Evolutionary conservation across 75 land plant genomes (phyloP).

Genomic region (Sequoia sempervirens): DNA sequence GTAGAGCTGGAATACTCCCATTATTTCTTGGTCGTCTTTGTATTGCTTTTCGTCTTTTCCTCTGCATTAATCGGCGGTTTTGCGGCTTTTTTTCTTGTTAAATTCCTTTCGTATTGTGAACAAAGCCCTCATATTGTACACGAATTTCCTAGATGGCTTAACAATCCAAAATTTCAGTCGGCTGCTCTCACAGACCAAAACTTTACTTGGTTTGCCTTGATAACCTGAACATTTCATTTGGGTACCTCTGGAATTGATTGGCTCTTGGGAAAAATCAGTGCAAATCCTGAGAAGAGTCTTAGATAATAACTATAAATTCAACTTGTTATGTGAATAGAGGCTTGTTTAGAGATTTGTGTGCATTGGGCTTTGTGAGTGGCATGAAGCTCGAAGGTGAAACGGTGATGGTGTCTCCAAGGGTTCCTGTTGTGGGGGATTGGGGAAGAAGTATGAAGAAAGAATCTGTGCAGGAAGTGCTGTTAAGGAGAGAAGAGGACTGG

Average conservation of each 20-base stretch:
- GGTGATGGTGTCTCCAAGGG: conserved; percentile 10
- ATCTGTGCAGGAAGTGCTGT: neutral
- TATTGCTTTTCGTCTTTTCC: too few relatives aligned
- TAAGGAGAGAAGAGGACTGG: neutral
- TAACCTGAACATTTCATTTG: neutral
- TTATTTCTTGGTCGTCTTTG: too few relatives aligned
- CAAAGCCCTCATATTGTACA: neutral
- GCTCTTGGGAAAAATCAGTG: neutral
- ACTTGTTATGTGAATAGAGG: neutral
- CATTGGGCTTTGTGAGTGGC: neutral
- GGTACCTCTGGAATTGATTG: neutral
- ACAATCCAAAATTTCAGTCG: neutral
- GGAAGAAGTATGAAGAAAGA: conserved; percentile 5
- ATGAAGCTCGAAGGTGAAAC: conserved; percentile 13
- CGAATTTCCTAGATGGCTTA: neutral
- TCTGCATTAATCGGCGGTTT: too few relatives aligned
- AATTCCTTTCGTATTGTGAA: neutral
- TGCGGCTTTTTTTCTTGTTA: neutral
- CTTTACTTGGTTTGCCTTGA: neutral
- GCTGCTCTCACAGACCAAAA: neutral
- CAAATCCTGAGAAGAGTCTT: neutral
- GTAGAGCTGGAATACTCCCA: too few relatives aligned
- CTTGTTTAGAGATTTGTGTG: neutral
- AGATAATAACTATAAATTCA: neutral
- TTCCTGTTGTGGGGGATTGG: conserved; percentile 12